Evolutionary conservation across 495 filamentous ascomycete genomes (phyloP).

Genomic region (Schizothecium vesticola): DNA sequence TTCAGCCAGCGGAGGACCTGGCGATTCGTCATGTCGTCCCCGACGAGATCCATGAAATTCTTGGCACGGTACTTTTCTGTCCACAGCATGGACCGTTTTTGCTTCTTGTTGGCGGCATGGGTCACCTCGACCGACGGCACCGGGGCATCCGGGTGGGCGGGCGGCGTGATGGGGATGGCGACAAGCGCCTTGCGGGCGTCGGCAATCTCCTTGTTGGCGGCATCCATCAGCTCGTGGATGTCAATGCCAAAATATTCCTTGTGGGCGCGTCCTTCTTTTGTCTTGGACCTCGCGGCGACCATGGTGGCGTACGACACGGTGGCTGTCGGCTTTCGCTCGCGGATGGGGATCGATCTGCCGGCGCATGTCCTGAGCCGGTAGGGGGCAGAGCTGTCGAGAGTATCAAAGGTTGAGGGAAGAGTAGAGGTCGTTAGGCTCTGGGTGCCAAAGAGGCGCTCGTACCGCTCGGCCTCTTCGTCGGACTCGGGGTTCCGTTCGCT

Average conservation of each 20-base stretch:
- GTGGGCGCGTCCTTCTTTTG: slow-evolving; percentile 64
- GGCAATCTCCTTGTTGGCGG: slow-evolving; percentile 48
- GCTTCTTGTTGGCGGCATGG: slow-evolving; percentile 35
- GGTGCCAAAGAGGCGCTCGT: slow-evolving; percentile 23
- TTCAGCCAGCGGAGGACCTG: slow-evolving; percentile 92
- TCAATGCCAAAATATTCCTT: slow-evolving; percentile 88
- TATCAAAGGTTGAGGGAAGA: slow-evolving; percentile 2
- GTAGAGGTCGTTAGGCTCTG: not conserved
- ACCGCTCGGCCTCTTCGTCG: slow-evolving; percentile 24
- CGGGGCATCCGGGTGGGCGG: slow-evolving; percentile 24
- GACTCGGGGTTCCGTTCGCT: slow-evolving; percentile 16
- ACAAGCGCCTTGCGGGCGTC: slow-evolving; percentile 21
- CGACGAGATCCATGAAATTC: slow-evolving; percentile 87
- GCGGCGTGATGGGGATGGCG: slow-evolving; percentile 22
- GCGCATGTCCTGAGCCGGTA: slow-evolving; percentile 59
- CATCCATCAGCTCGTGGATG: slow-evolving; percentile 74
- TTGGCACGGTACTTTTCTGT: slow-evolving; percentile 88
- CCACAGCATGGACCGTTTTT: slow-evolving; percentile 59
- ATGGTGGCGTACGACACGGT: slow-evolving; percentile 60
- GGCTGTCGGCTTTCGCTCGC: slow-evolving; percentile 42
- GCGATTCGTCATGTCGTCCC: slow-evolving; percentile 90
- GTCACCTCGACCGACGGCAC: slow-evolving; percentile 33
- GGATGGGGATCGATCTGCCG: slow-evolving; percentile 55
- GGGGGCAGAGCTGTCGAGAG: slow-evolving; percentile 16
- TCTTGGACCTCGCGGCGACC: slow-evolving; percentile 62